Evolutionary conservation across 148 eudicot genomes (phyloP).

Genomic region (Simmondsia chinensis): DNA sequence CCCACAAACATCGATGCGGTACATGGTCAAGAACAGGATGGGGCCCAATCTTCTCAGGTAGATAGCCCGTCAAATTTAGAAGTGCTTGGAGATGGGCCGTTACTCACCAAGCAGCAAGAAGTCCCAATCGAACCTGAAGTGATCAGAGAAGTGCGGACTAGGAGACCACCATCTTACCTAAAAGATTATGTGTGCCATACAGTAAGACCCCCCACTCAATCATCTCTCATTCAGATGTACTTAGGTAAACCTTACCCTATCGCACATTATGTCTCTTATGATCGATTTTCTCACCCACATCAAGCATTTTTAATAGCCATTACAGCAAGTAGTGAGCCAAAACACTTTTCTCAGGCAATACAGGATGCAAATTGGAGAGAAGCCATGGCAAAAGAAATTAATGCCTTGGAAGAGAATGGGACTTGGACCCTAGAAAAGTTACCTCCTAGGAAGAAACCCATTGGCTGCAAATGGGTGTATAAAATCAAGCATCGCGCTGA

Average conservation of each 20-base stretch:
- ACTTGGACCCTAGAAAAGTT: neutral
- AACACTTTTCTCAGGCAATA: neutral
- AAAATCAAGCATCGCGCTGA: neutral
- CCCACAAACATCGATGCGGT: no score
- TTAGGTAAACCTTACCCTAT: slow-evolving; percentile 4
- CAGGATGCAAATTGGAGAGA: neutral
- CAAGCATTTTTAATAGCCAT: neutral
- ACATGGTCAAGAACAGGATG: no score
- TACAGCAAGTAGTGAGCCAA: neutral
- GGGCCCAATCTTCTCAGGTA: no score
- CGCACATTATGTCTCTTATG: slow-evolving; percentile 6
- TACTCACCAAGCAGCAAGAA: no score
- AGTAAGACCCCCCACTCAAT: neutral
- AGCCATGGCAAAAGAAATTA: neutral
- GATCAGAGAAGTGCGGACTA: no score
- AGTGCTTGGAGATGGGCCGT: no score
- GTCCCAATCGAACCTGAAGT: no score
- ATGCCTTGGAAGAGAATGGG: no score
- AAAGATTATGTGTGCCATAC: neutral
- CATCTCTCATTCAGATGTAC: neutral
- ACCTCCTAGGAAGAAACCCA: neutral
- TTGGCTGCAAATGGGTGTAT: neutral
- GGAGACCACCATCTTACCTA: no score
- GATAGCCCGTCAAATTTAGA: no score
- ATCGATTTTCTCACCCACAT: neutral